Evolutionary conservation across 768 basidiomycete genomes (phyloP).

Genomic region (Pulveroboletus sp.): DNA sequence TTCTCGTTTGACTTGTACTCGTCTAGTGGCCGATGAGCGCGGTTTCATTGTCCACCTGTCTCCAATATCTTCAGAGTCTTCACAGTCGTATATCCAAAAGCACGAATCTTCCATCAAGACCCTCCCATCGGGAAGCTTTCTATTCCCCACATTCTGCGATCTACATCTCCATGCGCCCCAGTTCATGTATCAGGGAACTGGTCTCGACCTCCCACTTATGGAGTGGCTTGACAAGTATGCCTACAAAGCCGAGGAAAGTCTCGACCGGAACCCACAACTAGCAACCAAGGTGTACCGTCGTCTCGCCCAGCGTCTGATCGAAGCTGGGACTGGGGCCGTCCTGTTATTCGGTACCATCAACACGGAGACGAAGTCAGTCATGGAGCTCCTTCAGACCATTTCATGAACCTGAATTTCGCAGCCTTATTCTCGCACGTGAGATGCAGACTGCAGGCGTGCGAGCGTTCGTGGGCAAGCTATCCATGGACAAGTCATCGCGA

Average conservation of each 20-base stretch:
- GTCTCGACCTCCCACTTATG: slow-evolving; percentile 80
- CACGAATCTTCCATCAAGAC: slow-evolving; percentile 18
- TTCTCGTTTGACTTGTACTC: slow-evolving; percentile 1
- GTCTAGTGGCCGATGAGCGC: slow-evolving; percentile 29
- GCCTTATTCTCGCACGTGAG: slow-evolving; percentile 70
- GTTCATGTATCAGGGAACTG: slow-evolving; percentile 83
- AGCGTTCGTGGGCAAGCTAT: slow-evolving; percentile 85
- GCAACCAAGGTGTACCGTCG: slow-evolving; percentile 65
- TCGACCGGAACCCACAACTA: slow-evolving; percentile 59
- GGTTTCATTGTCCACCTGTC: slow-evolving; percentile 55
- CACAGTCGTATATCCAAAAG: slow-evolving; percentile 31
- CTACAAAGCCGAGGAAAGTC: slow-evolving; percentile 71
- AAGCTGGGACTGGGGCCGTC: slow-evolving; percentile 75
- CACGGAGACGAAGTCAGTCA: slow-evolving; percentile 70
- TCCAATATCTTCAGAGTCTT: slow-evolving; percentile 33
- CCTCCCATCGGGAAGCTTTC: slow-evolving; percentile 54
- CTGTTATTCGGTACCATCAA: slow-evolving; percentile 83
- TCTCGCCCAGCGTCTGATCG: slow-evolving; percentile 61
- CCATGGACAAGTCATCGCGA: slow-evolving; percentile 79
- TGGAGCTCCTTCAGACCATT: neutral
- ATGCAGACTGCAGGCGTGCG: slow-evolving; percentile 73
- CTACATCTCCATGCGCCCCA: slow-evolving; percentile 88
- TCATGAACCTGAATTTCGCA: slow-evolving; percentile 25
- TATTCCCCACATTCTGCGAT: slow-evolving; percentile 79
- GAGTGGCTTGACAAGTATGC: slow-evolving; percentile 82